Base-by-base conservation (phyloP, 2,329 filamentous ascomycete genomes). In the Dactylonectria estremocensis region DNA sequence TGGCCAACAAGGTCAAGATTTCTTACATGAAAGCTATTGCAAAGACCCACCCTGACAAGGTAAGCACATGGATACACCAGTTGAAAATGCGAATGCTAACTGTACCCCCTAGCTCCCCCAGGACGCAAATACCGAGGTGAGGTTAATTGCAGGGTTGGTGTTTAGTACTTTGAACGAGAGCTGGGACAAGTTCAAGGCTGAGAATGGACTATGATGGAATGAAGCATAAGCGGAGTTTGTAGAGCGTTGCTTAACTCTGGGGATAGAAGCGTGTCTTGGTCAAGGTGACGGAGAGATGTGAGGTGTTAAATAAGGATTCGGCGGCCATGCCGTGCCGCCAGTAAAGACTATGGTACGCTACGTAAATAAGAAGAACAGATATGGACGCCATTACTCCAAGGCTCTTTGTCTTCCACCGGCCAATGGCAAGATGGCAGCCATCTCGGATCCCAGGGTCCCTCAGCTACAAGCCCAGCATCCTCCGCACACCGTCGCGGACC, bases 21-120 rank as follows among this genome's bases (percentile, higher is more conserved):
- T 87, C 93, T 67, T 99, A 99, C 80, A 98, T 99, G 96, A 98
- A 97, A 88, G 96, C 95, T 6, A 98, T 99, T 87, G 94, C 92
- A 11, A 98, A 98, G 87, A 96, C 96, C 74, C 96, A 99, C 87
- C 96, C 96, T 68, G 96, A 99, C 81, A 99, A 99, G 92, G 96
- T 98, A 86, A 82, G 90, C 43, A 49, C 10, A 5, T 43, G 16
- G 9, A 14, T 2, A 10, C 24, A 5, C 4, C 35, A 1, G 9
- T 46, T n/a, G 18, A 3, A 10, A 7, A 40, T n/a, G 10, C 3
- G 13, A 1, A 16, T 66, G 62, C 66, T 73, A 61, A 77, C 65
- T 28, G 43, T 5, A 9, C 14, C 6, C 3, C 61, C 46, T 73
- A 92, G 90, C 83, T 93, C 68, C 84, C 90, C 2, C 89, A 90